Conservation (phyloP, 139 green algal species). For the Zygnema circumcarinatum region DNA sequence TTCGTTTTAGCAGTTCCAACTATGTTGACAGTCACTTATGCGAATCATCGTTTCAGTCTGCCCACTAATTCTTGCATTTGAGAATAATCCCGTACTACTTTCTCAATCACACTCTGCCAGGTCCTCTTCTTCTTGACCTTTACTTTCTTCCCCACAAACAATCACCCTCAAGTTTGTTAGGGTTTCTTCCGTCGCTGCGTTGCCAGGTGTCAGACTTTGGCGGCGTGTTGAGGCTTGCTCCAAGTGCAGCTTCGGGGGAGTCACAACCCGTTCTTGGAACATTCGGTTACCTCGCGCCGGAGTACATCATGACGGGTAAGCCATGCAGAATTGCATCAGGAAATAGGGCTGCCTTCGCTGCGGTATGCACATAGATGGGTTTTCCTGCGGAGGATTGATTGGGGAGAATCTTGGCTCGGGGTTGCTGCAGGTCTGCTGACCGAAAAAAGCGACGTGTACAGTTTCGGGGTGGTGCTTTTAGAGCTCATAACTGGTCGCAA, state of each 20-base stretch:
- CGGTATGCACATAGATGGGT: no score
- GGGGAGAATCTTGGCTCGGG: neutral
- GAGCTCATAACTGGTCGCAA: conserved; percentile 30
- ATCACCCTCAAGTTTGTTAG: no score
- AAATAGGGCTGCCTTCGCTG: no score
- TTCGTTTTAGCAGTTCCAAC: neutral
- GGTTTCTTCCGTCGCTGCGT: no score
- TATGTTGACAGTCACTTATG: neutral
- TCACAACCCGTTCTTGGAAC: neutral
- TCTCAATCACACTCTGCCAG: no score
- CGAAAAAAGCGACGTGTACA: conserved; percentile 51
- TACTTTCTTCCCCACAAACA: no score
- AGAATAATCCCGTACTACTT: no score
- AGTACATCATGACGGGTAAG: conserved; percentile 14
- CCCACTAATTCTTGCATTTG: no score
- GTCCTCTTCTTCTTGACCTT: no score
- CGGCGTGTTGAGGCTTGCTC: neutral
- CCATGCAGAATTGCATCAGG: no score
- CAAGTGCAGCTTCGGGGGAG: neutral
- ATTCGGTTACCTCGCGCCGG: conserved; percentile 9
- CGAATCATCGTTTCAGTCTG: no score
- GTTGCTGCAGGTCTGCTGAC: conserved; percentile 22
- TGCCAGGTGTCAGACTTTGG: conserved; percentile 24
- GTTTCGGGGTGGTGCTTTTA: conserved; percentile 27
- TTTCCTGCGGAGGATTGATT: no score